Evolutionary conservation across 345 rosid species (phyloP), one percentile per base, ranked within the genome.

Genomic region (Raphanus raphanistrum): DNA sequence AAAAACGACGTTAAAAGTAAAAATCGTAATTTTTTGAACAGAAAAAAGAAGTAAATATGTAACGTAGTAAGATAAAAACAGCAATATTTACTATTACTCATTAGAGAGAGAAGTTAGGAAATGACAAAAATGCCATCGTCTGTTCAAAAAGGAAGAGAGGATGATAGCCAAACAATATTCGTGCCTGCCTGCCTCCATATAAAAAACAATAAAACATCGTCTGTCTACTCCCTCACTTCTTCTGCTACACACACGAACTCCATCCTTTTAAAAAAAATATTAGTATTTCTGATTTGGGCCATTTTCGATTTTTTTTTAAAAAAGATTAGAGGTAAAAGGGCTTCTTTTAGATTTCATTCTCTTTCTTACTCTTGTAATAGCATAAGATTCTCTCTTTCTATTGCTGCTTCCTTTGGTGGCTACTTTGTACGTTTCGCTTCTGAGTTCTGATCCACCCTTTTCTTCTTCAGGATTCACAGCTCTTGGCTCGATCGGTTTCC

Each of bases 221-320:
- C 66, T 62, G 33, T 15, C 63, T 27, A 27, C 66, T 61, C 21
- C 21, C 25, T 29, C 66, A 31, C 66, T 62, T 62, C 66, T 62
- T 62, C 66, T 61, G 66, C 41, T n/a, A 62, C 66, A 62, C 65
- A 61, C 66, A 62, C 55, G 55, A 63, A 63, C 68, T 63, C 68
- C 28, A 62, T 63, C 68, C 27, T 8, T 61, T 31, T 55, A 36
- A 33, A 33, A 33, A 0, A 3, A 9, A 43, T 12, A 31, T 7
- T 32, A 15, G 1, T 16, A 33, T 63, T 33, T 63, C 29, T 8
- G 28, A 33, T 33, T 63, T 33, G 48, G 48, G 7, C 7, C 27
- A 63, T 63, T 63, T 62, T 62, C 38, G 8, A 62, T 13, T 27
- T 28, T 10, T 41, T 10, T 5, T 48, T 48, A 5, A 32, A 55